Evolutionary conservation across 164 flowering plant species (phyloP), one percentile per base, ranked within the genome.

Genomic region (Taxillus chinensis): DNA sequence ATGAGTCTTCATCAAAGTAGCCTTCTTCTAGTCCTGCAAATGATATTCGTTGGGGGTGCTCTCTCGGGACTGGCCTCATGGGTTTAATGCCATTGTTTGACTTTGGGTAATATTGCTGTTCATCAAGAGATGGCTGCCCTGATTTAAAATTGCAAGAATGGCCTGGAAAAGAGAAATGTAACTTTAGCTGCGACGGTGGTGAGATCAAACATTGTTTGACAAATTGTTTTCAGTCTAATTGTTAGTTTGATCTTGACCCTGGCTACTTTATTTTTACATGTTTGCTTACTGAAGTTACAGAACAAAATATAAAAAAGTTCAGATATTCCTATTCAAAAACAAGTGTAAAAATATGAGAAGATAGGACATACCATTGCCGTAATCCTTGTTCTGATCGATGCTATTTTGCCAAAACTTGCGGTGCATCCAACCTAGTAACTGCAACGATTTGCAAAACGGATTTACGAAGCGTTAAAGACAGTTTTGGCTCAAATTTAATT

Each of bases 341-440:
- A 27, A n/a, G n/a, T 27, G 27, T 27, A 27, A 27, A 27, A 27
- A 27, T 27, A 27, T 27, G 27, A 27, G 27, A 16, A 45, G 14
- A 39, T 9, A 61, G 42, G 43, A 53, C 69, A 69, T 76, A 80
- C 86, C 82, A 11, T 76, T 70, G 39, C 65, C 73, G 48, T 73
- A 78, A 62, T 78, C 87, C 68, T 76, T 81, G 63, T 73, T 55
- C 7, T 78, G 77, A 51, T 83, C 90, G 38, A 61, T 70, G 65
- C 71, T 79, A 74, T 82, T 84, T 57, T 91, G 96, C 76, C 83
- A 73, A 53, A 83, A 81, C 72, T 88, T 91, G 0, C 90, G 86
- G 69, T 88, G 93, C 96, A 88, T 85, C 95, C 97, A 88, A 67
- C 87, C 91, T 14, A 91, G 81, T 76, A 91, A 77, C 96, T 91